Conservation (phyloP, 2,329 filamentous ascomycete species). For the Alternaria arborescens region DNA sequence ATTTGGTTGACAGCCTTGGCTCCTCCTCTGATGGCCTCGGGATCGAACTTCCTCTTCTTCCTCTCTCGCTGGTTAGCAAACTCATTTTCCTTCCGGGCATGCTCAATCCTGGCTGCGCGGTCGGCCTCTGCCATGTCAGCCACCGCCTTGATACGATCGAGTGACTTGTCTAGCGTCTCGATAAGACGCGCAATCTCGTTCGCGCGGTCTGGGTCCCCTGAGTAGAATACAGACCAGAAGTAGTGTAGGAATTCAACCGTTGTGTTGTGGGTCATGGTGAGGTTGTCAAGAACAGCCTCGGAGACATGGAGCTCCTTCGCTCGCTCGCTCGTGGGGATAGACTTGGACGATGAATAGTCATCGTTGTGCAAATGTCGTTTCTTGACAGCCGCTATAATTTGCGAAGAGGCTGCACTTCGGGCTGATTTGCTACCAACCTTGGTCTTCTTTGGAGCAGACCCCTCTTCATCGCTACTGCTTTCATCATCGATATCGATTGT, state of each 20-base stretch:
- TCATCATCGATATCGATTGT: constrained; percentile 75
- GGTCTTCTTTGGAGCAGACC: constrained; percentile 65
- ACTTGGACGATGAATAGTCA: constrained; percentile 41
- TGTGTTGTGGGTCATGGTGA: constrained; percentile 86
- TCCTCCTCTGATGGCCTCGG: constrained; percentile 76
- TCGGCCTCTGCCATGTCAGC: constrained; percentile 81
- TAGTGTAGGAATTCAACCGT: constrained; percentile 96
- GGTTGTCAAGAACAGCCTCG: constrained; percentile 64
- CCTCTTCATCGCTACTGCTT: constrained; percentile 62
- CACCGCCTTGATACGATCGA: constrained; percentile 81
- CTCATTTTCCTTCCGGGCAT: constrained; percentile 73
- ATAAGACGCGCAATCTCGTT: constrained; percentile 82
- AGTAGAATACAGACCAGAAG: constrained; percentile 93
- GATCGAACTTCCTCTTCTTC: constrained; percentile 75
- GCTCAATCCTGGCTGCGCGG: constrained; percentile 71
- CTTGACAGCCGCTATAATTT: constrained; percentile 71
- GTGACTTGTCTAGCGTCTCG: constrained; percentile 80
- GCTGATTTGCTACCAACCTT: constrained; percentile 76
- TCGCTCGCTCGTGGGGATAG: constrained; percentile 37
- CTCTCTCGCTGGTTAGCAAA: constrained; percentile 76
- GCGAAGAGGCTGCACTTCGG: constrained; percentile 69
- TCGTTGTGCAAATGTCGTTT: constrained; percentile 68
- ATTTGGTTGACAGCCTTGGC: constrained; percentile 77
- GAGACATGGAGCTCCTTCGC: constrained; percentile 48
- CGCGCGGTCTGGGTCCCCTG: constrained; percentile 82